These are phyloP conservation scores for Loxodes magnus DNA, from an alignment of 73 alveolate genomes.

Conservation along the genomic window DNA sequence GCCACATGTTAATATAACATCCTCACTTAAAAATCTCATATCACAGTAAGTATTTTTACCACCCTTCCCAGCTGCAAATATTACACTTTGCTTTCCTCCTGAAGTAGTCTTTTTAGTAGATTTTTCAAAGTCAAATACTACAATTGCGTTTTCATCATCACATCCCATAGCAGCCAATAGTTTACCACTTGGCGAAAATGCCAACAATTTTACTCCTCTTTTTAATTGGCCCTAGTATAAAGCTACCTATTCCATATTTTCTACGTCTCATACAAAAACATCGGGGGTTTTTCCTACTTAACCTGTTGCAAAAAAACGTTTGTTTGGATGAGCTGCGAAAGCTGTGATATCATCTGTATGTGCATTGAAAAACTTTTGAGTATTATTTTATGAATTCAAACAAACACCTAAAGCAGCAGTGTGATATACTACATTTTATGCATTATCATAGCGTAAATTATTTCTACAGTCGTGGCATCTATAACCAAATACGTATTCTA, in stretches of 20 bases:
- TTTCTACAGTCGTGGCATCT: slow-evolving; percentile 96
- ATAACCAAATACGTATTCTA: slow-evolving; percentile 93
- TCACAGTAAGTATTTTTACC: slow-evolving; percentile 73
- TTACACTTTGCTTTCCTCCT: slow-evolving; percentile 28
- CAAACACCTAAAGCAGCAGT: slow-evolving; percentile 88
- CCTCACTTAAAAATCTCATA: slow-evolving; percentile 62
- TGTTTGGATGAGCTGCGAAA: slow-evolving; percentile 73
- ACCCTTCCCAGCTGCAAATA: slow-evolving; percentile 81
- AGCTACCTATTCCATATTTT: slow-evolving; percentile 65
- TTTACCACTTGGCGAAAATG: slow-evolving; percentile 86
- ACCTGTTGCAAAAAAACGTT: slow-evolving; percentile 79
- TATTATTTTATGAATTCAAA: slow-evolving; percentile 45
- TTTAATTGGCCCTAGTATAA: slow-evolving; percentile 68
- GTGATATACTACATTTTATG: slow-evolving; percentile 78
- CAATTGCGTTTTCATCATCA: slow-evolving; percentile 89
- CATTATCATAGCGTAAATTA: slow-evolving; percentile 59
- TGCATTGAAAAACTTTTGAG: slow-evolving; percentile 66
- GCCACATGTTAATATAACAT: slow-evolving; percentile 73
- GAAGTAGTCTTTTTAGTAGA: slow-evolving; percentile 46
- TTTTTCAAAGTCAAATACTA: slow-evolving; percentile 74
- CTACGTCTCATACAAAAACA: slow-evolving; percentile 83
- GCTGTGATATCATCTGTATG: slow-evolving; percentile 93
- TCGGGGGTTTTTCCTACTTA: slow-evolving; percentile 89
- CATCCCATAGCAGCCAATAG: slow-evolving; percentile 75
- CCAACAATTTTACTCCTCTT: slow-evolving; percentile 76